Base-by-base conservation (phyloP, 2,329 filamentous ascomycete genomes). In the Ophiocordyceps unilateralis region DNA sequence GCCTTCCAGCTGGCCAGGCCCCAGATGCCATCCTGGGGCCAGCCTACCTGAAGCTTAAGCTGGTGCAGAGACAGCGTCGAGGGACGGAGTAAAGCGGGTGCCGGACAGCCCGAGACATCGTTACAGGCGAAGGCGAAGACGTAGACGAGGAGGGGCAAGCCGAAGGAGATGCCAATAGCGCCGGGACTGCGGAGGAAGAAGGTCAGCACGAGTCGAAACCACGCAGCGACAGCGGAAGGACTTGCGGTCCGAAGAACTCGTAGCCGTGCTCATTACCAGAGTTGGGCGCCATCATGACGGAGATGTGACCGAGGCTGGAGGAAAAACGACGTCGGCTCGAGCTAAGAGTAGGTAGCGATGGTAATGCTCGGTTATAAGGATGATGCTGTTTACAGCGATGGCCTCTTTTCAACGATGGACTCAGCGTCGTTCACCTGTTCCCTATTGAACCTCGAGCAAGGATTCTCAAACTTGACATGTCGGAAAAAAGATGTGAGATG, bases 51-150 rank as follows among this genome's bases (percentile, higher is more conserved):
- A 44, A 67, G 58, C 66, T 89, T 91, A 51, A 95, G 65, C 52
- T 75, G 73, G 19, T 80, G 74, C 40, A 87, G 65, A 37, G 78
- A 78, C 46, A 94, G 64, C 9, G 74, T 81, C 44, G 72, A 78
- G 26, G 83, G 87, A 50, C 72, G 70, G 32, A 93, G 71, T 9
- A 89, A 69, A 4, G 83, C 86, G 4, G 88, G 86, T 3, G 84
- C 80, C 40, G 89, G 91, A 57, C 91, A 96, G 45, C 91, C 89
- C 9, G 85, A 81, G 49, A 93, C 68, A 59, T 96, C 88, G 65
- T 95, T 96, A 72, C 89, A 95, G 53, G 81, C 68, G 57, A 95
- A 93, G 40, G 79, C 72, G 56, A 89, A 81, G 52, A 78, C 58
- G 63, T 91, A 93, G 52, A 86, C 74, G 49, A 88, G 70, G 37